phyloP scores from a whole-genome alignment of 2,329 filamentous ascomycete species.

The Hypoxylon sp. region DNA sequence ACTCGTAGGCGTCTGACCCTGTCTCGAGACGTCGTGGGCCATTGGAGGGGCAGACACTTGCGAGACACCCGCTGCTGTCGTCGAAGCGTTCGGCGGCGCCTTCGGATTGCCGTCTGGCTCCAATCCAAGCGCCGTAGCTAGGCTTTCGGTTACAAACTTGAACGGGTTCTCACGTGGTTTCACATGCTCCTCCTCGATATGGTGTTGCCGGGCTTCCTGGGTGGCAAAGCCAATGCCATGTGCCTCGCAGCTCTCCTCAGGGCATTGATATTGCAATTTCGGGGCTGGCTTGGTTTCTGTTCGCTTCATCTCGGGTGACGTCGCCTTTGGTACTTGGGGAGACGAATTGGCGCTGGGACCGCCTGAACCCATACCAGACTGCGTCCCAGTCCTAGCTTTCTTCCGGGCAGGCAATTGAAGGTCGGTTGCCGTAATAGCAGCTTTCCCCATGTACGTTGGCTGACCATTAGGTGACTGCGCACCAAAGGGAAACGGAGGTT shows the following conservation, averaged over 20 bases:
- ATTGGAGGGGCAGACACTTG: constrained; percentile 57
- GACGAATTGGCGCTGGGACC: constrained; percentile 61
- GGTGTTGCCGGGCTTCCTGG: constrained; percentile 68
- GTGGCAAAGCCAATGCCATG: constrained; percentile 65
- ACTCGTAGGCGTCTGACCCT: constrained; percentile 62
- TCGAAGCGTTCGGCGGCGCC: constrained; percentile 56
- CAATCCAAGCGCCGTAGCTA: constrained; percentile 66
- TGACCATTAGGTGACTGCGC: constrained; percentile 72
- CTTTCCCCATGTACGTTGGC: constrained; percentile 68
- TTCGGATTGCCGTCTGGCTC: constrained; percentile 65
- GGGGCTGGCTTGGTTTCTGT: constrained; percentile 54
- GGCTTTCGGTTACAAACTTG: constrained; percentile 66
- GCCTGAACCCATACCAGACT: constrained; percentile 57
- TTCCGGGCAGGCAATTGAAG: constrained; percentile 71
- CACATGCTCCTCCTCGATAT: constrained; percentile 72
- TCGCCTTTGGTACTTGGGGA: constrained; percentile 64
- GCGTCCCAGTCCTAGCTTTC: constrained; percentile 66
- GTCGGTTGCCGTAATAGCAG: constrained; percentile 67
- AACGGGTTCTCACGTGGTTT: constrained; percentile 69
- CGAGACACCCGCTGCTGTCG: constrained; percentile 49
- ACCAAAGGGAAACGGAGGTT: constrained; percentile 71
- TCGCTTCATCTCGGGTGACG: constrained; percentile 64
- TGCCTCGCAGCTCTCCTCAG: constrained; percentile 69
- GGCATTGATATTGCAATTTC: constrained; percentile 65
- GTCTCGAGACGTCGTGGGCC: constrained; percentile 62